phyloP scores from a whole-genome alignment of 495 filamentous ascomycete species.

The Lasiosphaeris hirsuta region DNA sequence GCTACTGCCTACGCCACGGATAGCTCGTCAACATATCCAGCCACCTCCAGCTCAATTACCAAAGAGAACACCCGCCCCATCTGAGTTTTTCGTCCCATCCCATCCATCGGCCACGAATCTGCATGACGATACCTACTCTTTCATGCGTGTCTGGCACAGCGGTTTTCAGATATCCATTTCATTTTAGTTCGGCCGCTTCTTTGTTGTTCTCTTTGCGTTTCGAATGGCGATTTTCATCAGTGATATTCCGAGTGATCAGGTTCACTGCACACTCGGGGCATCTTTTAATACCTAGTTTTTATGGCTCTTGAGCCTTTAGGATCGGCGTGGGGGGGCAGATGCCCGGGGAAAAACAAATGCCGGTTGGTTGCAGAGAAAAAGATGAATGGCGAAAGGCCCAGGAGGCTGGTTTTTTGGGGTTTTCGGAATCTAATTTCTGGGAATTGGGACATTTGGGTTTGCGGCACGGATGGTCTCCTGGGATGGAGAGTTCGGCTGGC shows the following conservation, averaged over 20 bases:
- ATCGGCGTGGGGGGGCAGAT: conserved; percentile 1
- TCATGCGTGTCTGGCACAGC: conserved; percentile 54
- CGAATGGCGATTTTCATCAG: conserved; percentile 18
- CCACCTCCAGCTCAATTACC: conserved; percentile 28
- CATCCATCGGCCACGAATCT: conserved; percentile 48
- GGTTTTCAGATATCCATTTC: conserved; percentile 32
- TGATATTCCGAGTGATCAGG: conserved; percentile 19
- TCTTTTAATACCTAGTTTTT: conserved; percentile 35
- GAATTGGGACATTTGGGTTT: conserved; percentile 16
- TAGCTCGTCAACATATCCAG: conserved; percentile 18
- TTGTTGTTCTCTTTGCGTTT: conserved; percentile 12
- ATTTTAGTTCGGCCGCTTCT: conserved; percentile 15
- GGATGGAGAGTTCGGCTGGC: background rate
- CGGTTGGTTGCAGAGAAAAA: conserved; percentile 36
- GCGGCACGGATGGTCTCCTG: conserved; percentile 15
- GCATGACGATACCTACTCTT: conserved; percentile 48
- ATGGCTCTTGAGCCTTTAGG: conserved; percentile 15
- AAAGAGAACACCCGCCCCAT: conserved; percentile 19
- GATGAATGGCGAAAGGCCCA: conserved; percentile 47
- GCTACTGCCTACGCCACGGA: conserved; percentile 8
- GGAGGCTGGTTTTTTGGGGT: conserved; percentile 36
- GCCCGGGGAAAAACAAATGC: conserved; percentile 27
- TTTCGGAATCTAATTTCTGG: conserved; percentile 45
- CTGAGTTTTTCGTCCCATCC: conserved; percentile 42
- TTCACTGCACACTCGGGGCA: conserved; percentile 15